Evolutionary conservation across 164 flowering plant species (phyloP).

Genomic region (Berberis vulgaris): DNA sequence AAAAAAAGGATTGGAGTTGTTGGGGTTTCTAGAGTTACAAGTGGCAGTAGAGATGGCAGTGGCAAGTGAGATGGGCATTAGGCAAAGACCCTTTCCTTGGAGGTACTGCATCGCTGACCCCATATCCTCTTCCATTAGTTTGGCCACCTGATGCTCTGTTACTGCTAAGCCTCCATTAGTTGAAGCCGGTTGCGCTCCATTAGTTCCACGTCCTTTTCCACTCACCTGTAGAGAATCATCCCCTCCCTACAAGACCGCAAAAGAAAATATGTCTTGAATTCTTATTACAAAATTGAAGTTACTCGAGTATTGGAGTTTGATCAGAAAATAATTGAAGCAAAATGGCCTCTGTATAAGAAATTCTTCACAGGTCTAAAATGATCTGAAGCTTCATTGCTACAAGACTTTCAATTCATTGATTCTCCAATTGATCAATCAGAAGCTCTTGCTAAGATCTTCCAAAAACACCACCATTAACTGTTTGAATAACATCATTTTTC

Average conservation of each 20-base stretch:
- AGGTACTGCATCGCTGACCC: slow-evolving; percentile 97
- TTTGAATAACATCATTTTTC: no score
- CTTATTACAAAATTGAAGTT: no score
- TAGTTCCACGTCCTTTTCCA: slow-evolving; percentile 23
- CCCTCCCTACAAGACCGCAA: slow-evolving; percentile 20
- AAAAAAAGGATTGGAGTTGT: slow-evolving; percentile 9
- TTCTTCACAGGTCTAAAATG: no score
- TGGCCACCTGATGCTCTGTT: slow-evolving; percentile 83
- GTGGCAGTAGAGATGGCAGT: slow-evolving; percentile 84
- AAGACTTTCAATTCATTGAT: no score
- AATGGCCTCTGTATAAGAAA: no score
- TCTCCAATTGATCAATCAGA: no score
- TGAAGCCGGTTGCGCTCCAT: slow-evolving; percentile 42
- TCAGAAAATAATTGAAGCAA: no score
- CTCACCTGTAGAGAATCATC: slow-evolving; percentile 35
- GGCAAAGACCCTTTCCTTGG: slow-evolving; percentile 93
- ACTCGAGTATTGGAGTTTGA: no score
- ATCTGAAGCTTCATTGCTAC: no score
- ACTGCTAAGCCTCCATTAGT: slow-evolving; percentile 46
- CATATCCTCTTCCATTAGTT: slow-evolving; percentile 94
- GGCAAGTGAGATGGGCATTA: slow-evolving; percentile 97
- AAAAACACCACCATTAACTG: no score
- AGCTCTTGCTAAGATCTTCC: no score
- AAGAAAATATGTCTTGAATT: no score
- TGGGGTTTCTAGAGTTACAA: slow-evolving; percentile 35